Conservation (phyloP, 345 rosid species). For the Hypericum perforatum region DNA sequence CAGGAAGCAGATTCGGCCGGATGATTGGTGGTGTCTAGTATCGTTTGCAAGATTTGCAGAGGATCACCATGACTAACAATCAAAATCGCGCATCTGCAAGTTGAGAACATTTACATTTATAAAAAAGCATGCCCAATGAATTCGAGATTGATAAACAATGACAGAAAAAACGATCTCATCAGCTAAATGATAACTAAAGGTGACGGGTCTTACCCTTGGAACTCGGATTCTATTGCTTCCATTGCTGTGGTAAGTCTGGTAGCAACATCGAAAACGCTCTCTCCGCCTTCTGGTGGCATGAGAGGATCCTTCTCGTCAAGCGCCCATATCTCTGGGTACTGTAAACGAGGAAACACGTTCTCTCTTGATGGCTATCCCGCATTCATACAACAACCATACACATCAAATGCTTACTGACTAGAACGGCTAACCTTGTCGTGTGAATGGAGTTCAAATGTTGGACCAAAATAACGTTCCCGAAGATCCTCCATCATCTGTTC, state of each 20-base stretch:
- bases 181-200: constrained; percentile 8
- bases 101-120: neutral
- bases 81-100: constrained; percentile 48
- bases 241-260: constrained; percentile 58
- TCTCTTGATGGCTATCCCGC: neutral
- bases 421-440: constrained; percentile 63
- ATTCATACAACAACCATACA: neutral
- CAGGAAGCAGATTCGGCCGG: constrained; percentile 14
- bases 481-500: constrained; percentile 65
- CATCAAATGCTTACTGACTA: constrained; percentile 1
- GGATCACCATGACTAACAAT: constrained; percentile 93
- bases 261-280: constrained; percentile 76
- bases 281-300: constrained; percentile 62
- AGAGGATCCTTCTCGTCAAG: constrained; percentile 83
- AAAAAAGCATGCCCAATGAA: too few relatives aligned
- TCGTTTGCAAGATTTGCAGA: constrained; percentile 76
- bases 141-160: too few relatives aligned
- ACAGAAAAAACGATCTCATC: too few relatives aligned
- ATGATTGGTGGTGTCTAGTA: constrained; percentile 42
- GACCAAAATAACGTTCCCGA: constrained; percentile 89
- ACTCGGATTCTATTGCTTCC: constrained; percentile 49
- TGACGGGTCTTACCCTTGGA: constrained; percentile 41
- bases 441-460: constrained; percentile 62
- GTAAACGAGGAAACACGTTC: constrained; percentile 8
- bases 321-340: constrained; percentile 81